Conservation (phyloP, 768 basidiomycete species). For the Pisolithus marmoratus region DNA sequence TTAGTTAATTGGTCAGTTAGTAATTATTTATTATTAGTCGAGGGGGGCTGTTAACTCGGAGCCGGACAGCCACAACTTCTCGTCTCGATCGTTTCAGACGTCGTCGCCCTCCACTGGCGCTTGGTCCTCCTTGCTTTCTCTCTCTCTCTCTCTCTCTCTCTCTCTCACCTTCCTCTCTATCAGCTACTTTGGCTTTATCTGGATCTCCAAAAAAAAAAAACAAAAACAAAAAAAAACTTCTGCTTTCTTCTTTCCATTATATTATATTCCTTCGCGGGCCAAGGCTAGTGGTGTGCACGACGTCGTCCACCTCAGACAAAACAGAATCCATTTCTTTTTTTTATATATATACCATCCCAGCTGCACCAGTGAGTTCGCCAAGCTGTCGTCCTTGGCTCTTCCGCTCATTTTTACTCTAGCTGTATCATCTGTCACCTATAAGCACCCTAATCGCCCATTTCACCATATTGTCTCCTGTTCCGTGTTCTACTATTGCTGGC, state of each 20-base stretch:
- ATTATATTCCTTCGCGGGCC: constrained; percentile 14
- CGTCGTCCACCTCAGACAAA: constrained; percentile 7
- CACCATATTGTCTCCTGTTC: constrained; percentile 18
- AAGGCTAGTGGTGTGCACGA: constrained; percentile 1
- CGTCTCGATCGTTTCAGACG: neutral
- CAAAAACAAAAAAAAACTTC: constrained; percentile 4
- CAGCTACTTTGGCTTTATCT: constrained; percentile 8
- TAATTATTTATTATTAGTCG: no score
- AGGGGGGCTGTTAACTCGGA: constrained; percentile 1
- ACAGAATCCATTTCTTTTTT: constrained; percentile 1
- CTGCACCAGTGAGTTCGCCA: constrained; percentile 5
- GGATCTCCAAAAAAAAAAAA: constrained; percentile 3
- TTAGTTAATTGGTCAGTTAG: no score
- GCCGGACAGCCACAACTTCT: constrained; percentile 7
- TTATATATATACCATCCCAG: constrained; percentile 11
- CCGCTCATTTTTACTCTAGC: constrained; percentile 1
- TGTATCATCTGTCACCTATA: constrained; percentile 14
- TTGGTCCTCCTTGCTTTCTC: constrained; percentile 31
- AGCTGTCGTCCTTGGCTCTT: neutral
- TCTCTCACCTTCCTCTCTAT: constrained; percentile 6
- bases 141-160: constrained; percentile 28
- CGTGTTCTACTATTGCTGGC: constrained; percentile 8
- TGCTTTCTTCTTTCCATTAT: constrained; percentile 13
- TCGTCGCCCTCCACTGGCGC: neutral
- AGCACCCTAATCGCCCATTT: constrained; percentile 24